Evolutionary conservation across 1,284 basidiomycete species (phyloP).

Genomic region (Leccinum subrobustum): DNA sequence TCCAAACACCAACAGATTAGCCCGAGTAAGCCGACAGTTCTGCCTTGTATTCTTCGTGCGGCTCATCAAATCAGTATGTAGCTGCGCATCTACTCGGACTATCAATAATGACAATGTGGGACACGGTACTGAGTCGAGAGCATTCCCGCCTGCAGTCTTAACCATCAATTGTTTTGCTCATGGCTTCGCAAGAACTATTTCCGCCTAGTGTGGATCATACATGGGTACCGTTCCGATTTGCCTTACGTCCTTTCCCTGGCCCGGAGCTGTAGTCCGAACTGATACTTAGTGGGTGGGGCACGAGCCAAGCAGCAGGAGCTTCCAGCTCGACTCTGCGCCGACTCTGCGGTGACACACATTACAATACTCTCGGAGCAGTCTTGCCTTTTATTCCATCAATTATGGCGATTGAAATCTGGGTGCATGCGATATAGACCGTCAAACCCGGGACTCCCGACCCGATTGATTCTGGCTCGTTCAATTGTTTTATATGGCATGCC

Average conservation of each 20-base stretch:
- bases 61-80: not conserved
- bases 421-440: not conserved
- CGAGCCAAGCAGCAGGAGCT: not conserved
- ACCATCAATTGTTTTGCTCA: not conserved
- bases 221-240: not conserved
- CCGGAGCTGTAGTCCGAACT: not conserved
- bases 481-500: not conserved
- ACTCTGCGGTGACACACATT: not conserved
- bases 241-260: not conserved
- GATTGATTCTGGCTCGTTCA: not conserved
- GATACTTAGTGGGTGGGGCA: not conserved
- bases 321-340: not conserved
- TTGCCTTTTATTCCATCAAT: not conserved
- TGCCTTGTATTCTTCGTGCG: no score
- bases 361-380: not conserved
- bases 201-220: not conserved
- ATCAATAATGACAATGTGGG: not conserved
- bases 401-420: not conserved
- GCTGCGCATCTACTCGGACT: not conserved
- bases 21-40: not conserved
- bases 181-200: not conserved
- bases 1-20: not conserved
- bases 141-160: not conserved
- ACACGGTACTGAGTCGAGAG: not conserved
- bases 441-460: not conserved